phyloP scores from a whole-genome alignment of 2,329 filamentous ascomycete species.

The Grosmannia huntii region DNA sequence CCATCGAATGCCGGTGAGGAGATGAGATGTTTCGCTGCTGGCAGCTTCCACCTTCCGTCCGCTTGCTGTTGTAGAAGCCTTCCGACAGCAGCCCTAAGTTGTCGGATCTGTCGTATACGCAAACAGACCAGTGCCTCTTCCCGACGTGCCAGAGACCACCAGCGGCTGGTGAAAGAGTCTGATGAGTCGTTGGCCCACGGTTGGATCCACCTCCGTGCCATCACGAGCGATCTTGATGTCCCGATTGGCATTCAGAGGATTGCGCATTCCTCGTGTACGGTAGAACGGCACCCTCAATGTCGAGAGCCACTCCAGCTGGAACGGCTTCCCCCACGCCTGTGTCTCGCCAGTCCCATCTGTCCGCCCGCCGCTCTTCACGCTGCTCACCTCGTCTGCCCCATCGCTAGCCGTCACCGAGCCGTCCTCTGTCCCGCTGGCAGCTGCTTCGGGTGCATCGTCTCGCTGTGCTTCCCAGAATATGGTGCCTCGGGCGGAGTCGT shows the following conservation, averaged over 20 bases:
- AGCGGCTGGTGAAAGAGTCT: constrained; percentile 54
- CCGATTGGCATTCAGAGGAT: constrained; percentile 89
- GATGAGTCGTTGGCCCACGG: constrained; percentile 62
- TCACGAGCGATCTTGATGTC: constrained; percentile 95
- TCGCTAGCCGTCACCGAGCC: not conserved
- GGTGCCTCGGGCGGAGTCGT: constrained; percentile 84
- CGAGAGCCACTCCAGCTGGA: constrained; percentile 82
- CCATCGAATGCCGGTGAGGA: not conserved
- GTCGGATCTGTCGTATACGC: not conserved
- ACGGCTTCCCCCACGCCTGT: constrained; percentile 81
- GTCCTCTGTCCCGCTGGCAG: not conserved
- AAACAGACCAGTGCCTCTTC: not conserved
- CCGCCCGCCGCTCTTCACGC: constrained; percentile 24
- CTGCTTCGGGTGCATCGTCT: constrained; percentile 17
- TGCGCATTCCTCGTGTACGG: constrained; percentile 71
- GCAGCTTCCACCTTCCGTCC: not conserved
- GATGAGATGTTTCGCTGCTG: not conserved
- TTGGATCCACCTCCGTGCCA: constrained; percentile 82
- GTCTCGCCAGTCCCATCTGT: constrained; percentile 26
- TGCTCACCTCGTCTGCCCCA: constrained; percentile 17
- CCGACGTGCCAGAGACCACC: not conserved
- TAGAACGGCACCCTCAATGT: constrained; percentile 78
- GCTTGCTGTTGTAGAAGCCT: not conserved
- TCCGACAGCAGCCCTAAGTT: not conserved
- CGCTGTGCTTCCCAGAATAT: constrained; percentile 87